Percentiles rank a stretch among this genome's conserved stretches.
Conservation (phyloP, 192 early-diverging fungal species). For the Thamnidium elegans region DNA sequence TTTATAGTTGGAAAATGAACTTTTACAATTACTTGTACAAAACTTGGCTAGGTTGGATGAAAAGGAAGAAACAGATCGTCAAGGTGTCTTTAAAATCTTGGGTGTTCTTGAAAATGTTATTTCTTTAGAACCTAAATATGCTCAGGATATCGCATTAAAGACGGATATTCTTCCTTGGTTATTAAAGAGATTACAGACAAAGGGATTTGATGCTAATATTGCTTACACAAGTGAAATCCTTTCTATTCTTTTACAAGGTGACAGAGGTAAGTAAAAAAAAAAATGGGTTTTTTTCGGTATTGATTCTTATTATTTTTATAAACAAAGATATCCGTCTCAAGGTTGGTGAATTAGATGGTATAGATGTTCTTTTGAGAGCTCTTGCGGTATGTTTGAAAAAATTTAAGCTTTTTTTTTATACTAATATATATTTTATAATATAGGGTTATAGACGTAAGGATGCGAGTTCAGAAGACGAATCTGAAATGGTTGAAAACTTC, state of each 20-base stretch:
- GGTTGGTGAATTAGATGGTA: constrained; percentile 15
- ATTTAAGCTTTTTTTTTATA: not conserved
- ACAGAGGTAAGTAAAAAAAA: constrained; percentile 39
- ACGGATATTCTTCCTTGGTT: constrained; percentile 77
- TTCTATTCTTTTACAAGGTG: constrained; percentile 79
- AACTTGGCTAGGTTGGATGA: constrained; percentile 81
- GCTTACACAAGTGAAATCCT: constrained; percentile 86
- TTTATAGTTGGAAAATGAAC: constrained; percentile 54
- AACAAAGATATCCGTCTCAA: constrained; percentile 22
- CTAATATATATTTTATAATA: not conserved
- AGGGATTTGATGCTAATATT: constrained; percentile 75
- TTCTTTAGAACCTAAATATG: constrained; percentile 64
- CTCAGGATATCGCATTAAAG: constrained; percentile 60
- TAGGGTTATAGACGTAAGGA: constrained; percentile 62
- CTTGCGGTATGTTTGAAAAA: not conserved
- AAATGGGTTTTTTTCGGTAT: too few relatives aligned
- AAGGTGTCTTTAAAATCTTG: constrained; percentile 83
- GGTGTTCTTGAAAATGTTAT: constrained; percentile 86
- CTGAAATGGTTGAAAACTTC: constrained; percentile 90
- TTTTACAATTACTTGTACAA: constrained; percentile 75
- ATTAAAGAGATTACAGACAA: constrained; percentile 58
- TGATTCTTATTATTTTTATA: not conserved
- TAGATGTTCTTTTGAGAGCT: constrained; percentile 16
- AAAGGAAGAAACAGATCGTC: constrained; percentile 68
- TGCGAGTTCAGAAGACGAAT: constrained; percentile 80